Evolutionary conservation across 139 green algal genomes (phyloP).

Genomic region (Trebouxia sp.): DNA sequence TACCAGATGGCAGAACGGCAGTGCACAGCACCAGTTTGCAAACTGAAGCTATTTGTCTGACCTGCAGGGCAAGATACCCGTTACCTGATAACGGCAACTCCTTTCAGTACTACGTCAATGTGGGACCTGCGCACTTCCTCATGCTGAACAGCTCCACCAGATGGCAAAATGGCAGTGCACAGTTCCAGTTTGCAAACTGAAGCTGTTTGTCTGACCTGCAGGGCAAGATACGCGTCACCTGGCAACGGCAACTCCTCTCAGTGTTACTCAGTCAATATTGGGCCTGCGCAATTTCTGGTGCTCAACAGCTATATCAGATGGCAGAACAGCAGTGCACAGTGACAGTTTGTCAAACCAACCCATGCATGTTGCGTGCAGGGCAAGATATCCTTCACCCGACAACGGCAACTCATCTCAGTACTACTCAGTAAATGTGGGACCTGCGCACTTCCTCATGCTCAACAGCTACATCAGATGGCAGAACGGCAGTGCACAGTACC

Average conservation of each 20-base stretch:
- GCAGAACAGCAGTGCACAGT: slow-evolving; percentile 28
- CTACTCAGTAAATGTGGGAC: slow-evolving; percentile 18
- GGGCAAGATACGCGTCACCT: no score
- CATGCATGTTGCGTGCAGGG: no score
- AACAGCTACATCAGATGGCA: slow-evolving; percentile 15
- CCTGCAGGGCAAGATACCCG: not conserved
- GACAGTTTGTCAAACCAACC: no score
- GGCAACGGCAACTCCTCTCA: not conserved
- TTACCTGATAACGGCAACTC: not conserved
- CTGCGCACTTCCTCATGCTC: slow-evolving; percentile 24
- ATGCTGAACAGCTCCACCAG: slow-evolving; percentile 13
- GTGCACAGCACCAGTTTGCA: slow-evolving; percentile 33
- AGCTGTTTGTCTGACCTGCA: no score
- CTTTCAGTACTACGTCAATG: not conserved
- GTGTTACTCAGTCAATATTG: slow-evolving; percentile 7
- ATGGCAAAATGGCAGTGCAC: slow-evolving; percentile 24
- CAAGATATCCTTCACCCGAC: not conserved
- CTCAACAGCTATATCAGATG: not conserved
- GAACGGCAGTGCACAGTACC: slow-evolving; percentile 32
- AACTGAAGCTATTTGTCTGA: no score
- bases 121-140: slow-evolving; percentile 25
- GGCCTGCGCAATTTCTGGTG: slow-evolving; percentile 5
- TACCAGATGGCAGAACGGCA: not conserved
- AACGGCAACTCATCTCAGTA: not conserved
- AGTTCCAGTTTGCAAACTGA: slow-evolving; percentile 34